phyloP scores from a whole-genome alignment of 2,329 filamentous ascomycete species.

The Aspergillus sp. region DNA sequence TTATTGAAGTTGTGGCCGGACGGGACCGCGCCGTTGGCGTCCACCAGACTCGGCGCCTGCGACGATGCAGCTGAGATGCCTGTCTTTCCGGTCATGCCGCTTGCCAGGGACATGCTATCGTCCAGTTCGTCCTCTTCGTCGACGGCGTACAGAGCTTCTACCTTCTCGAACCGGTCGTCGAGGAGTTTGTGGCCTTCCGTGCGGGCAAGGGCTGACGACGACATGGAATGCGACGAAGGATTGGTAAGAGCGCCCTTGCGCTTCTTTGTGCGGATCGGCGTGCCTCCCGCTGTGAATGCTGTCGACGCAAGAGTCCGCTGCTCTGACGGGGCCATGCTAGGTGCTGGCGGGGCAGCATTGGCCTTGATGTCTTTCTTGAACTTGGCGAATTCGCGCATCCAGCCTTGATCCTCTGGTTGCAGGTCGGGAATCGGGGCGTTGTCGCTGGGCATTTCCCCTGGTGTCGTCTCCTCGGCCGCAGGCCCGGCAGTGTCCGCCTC shows the following conservation, averaged over 20 bases:
- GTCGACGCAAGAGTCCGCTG: conserved; percentile 37
- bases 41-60: conserved; percentile 49
- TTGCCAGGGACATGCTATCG: conserved; percentile 42
- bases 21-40: conserved; percentile 40
- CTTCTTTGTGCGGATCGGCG: conserved; percentile 66
- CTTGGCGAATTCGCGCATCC: conserved; percentile 86
- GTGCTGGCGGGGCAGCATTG: conserved; percentile 28
- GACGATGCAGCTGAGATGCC: conserved; percentile 44
- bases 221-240: conserved; percentile 83
- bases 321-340: conserved; percentile 30
- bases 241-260: conserved; percentile 87
- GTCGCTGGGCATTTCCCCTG: conserved; percentile 27
- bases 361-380: conserved; percentile 71
- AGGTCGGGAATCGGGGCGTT: conserved; percentile 32
- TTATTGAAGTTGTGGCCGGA: conserved; percentile 72
- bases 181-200: conserved; percentile 80
- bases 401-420: conserved; percentile 63
- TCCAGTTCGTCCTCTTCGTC: conserved; percentile 49
- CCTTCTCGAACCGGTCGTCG: conserved; percentile 82
- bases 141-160: conserved; percentile 71
- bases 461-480: conserved; percentile 32
- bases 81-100: conserved; percentile 48
- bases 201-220: conserved; percentile 72
- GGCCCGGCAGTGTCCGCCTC: conserved; percentile 18
- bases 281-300: conserved; percentile 54